Evolutionary conservation across 192 early-diverging fungal genomes (phyloP).

Genomic region (Bifiguratus adelaidae): DNA sequence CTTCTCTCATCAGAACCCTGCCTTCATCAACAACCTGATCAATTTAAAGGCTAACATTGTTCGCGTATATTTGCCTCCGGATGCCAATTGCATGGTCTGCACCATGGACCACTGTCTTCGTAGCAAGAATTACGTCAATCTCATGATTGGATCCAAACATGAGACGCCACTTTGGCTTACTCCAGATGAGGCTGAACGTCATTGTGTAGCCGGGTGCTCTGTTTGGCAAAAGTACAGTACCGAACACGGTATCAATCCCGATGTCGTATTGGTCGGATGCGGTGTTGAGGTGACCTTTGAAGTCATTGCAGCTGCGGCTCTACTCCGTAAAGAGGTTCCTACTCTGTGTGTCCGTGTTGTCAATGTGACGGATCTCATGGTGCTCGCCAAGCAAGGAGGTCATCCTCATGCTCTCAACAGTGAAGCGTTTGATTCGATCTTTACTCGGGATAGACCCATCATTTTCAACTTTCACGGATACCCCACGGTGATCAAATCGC

Average conservation of each 20-base stretch:
- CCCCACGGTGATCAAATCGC: slow-evolving; percentile 18
- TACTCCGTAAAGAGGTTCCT: slow-evolving; percentile 23
- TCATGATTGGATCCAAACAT: slow-evolving; percentile 28
- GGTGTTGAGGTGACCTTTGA: slow-evolving; percentile 27
- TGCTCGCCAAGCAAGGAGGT: slow-evolving; percentile 10
- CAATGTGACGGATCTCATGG: slow-evolving; percentile 31
- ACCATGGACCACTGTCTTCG: slow-evolving; percentile 24
- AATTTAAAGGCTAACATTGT: slow-evolving; percentile 24
- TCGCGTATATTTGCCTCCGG: slow-evolving; percentile 26
- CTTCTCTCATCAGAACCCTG: slow-evolving; percentile 32
- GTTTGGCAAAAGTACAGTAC: slow-evolving; percentile 21
- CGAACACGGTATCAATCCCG: slow-evolving; percentile 21
- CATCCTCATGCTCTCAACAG: slow-evolving; percentile 28
- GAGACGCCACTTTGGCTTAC: slow-evolving; percentile 22
- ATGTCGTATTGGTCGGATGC: slow-evolving; percentile 31
- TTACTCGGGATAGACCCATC: slow-evolving; percentile 20
- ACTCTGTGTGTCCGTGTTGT: slow-evolving; percentile 23
- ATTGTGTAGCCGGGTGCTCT: slow-evolving; percentile 25
- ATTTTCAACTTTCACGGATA: slow-evolving; percentile 37
- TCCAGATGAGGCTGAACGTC: slow-evolving; percentile 22
- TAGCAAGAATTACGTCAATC: slow-evolving; percentile 28
- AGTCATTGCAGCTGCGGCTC: slow-evolving; percentile 20
- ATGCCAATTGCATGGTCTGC: slow-evolving; percentile 22
- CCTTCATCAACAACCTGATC: slow-evolving; percentile 27
- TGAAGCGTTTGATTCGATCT: slow-evolving; percentile 17